These are phyloP conservation scores for Trypanosoma grayi DNA, from an alignment of 208 protist genomes.

Conservation along the genomic window DNA sequence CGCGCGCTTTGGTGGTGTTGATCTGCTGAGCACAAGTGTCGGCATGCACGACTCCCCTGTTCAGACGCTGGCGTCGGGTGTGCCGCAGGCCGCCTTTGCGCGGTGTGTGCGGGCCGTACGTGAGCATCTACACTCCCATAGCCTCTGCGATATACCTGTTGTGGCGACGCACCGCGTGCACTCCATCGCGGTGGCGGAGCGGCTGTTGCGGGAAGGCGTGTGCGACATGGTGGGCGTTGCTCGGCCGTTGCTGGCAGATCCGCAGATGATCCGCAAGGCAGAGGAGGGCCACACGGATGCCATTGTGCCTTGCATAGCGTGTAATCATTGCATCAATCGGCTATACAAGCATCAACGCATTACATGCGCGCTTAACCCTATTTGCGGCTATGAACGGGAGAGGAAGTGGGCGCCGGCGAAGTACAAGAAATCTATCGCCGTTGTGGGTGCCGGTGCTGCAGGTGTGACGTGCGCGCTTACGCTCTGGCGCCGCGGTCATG, in stretches of 20 bases:
- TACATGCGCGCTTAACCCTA: constrained; percentile 92
- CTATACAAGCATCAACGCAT: constrained; percentile 86
- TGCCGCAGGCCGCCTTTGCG: constrained; percentile 87
- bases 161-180: constrained; percentile 92
- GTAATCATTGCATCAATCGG: constrained; percentile 94
- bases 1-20: constrained; percentile 68
- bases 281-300: constrained; percentile 46
- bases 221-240: constrained; percentile 92
- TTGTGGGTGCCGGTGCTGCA: constrained; percentile 91
- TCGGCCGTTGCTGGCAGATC: constrained; percentile 88
- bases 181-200: constrained; percentile 79
- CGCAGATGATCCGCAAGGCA: constrained; percentile 89
- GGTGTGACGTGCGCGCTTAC: constrained; percentile 89
- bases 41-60: constrained; percentile 95
- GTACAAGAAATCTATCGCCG: constrained; percentile 75
- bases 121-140: constrained; percentile 36
- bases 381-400: constrained; percentile 88
- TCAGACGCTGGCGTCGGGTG: constrained; percentile 90
- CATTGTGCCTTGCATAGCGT: constrained; percentile 93
- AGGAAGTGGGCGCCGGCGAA: constrained; percentile 42
- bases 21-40: constrained; percentile 94
- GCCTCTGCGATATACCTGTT: constrained; percentile 69
- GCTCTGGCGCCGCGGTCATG: constrained; percentile 87
- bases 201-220: constrained; percentile 52
- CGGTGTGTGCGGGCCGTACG: constrained; percentile 70